Percentiles rank a stretch among this genome's conserved stretches.
These are phyloP conservation scores for Coemansia sp. DNA, from an alignment of 192 early-diverging fungal genomes.

Conservation along the genomic window DNA sequence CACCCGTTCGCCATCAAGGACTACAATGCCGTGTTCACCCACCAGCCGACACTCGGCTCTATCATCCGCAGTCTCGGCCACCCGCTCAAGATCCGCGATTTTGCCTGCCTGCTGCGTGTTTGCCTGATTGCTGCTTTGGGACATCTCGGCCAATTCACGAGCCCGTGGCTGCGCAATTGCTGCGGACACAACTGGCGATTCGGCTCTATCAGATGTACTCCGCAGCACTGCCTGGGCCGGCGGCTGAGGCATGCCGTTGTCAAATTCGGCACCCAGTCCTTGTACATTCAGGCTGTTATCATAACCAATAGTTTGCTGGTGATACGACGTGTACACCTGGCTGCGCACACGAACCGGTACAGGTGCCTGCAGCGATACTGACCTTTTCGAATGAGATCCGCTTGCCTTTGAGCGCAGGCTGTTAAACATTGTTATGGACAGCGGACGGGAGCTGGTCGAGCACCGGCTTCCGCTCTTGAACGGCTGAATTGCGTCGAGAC, in stretches of 20 bases:
- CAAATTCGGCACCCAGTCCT: constrained; percentile 4
- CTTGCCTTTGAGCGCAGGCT: constrained; percentile 11
- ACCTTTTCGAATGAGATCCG: background rate
- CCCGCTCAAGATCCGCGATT: background rate
- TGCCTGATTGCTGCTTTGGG: background rate
- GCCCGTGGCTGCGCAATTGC: background rate
- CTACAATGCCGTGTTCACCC: constrained; percentile 47
- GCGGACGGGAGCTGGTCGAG: constrained; percentile 5
- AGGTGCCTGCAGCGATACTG: constrained; percentile 19
- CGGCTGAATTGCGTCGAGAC: constrained; percentile 22
- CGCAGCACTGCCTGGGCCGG: background rate
- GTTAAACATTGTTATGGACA: constrained; percentile 22
- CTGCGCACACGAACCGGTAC: constrained; percentile 49
- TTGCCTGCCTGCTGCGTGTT: background rate
- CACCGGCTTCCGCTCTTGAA: background rate
- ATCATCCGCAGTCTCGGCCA: background rate
- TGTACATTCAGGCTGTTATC: constrained; percentile 28
- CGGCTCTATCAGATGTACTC: background rate
- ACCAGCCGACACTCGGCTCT: constrained; percentile 29
- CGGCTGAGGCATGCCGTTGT: background rate
- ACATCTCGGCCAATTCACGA: background rate
- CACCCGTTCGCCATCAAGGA: constrained; percentile 50
- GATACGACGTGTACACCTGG: constrained; percentile 43
- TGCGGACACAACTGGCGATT: background rate
- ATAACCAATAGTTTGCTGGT: constrained; percentile 29